Conservation (phyloP, 176 grass and related monocot species). For the Thalia dealbata region DNA sequence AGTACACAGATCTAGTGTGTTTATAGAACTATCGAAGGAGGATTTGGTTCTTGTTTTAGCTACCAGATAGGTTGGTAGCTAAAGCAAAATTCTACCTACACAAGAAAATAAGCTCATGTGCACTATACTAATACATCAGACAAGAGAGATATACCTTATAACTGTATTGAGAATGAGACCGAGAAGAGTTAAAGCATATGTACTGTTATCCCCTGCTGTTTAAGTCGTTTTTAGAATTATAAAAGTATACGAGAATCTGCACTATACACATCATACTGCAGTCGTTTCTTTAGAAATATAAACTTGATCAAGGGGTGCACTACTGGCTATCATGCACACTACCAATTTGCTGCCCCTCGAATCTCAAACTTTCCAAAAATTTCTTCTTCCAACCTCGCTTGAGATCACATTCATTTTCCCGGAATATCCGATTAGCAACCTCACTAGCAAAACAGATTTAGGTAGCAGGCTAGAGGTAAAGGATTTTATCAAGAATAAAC, state of each 20-base stretch:
- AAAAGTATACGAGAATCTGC: background rate
- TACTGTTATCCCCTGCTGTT: no score
- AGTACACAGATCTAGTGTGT: background rate
- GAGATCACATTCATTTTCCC: background rate
- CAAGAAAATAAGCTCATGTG: background rate
- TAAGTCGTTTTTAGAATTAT: no score
- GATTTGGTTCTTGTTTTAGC: background rate
- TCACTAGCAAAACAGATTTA: no score
- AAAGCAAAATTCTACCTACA: background rate
- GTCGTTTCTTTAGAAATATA: background rate
- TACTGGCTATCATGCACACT: background rate
- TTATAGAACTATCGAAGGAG: background rate
- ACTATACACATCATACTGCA: background rate
- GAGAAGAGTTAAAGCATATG: background rate
- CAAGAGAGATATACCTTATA: background rate
- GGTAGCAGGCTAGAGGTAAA: no score
- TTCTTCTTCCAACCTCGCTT: background rate
- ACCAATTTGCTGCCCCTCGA: background rate
- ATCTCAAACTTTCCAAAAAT: background rate
- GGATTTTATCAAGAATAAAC: no score
- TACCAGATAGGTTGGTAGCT: no score
- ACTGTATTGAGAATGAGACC: background rate
- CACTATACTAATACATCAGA: background rate
- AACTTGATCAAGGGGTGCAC: background rate
- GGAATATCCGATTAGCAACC: no score